phyloP scores from a whole-genome alignment of 2,329 filamentous ascomycete genomes.

The Pleurostoma richardsiae region DNA sequence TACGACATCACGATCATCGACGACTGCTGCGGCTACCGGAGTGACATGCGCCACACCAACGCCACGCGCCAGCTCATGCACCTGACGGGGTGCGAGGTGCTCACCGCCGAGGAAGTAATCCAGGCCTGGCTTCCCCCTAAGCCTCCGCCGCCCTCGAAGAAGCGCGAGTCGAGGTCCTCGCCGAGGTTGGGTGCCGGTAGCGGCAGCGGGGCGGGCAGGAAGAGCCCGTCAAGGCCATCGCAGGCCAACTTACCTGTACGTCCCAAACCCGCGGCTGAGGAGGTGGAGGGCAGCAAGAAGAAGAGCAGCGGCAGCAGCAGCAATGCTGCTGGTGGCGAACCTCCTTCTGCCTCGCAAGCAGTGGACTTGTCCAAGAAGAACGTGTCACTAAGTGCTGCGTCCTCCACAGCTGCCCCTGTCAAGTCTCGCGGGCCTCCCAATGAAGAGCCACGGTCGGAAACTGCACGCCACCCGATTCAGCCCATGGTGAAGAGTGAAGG shows the following conservation, averaged over 20 bases:
- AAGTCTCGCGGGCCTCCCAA: not conserved
- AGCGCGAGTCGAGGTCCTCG: conserved; percentile 2
- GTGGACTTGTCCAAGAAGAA: conserved; percentile 6
- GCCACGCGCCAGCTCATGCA: conserved; percentile 68
- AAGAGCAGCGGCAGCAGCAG: not conserved
- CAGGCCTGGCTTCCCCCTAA: conserved; percentile 9
- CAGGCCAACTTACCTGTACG: conserved; percentile 8
- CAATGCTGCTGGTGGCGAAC: conserved; percentile 2
- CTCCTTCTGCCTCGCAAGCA: not conserved
- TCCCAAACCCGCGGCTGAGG: conserved; percentile 6
- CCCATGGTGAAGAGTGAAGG: conserved; percentile 3
- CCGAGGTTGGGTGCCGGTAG: conserved; percentile 8
- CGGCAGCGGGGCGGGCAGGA: conserved; percentile 6
- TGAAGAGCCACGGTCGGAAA: conserved; percentile 3
- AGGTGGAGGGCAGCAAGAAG: too few species aligned
- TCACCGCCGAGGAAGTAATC: conserved; percentile 56
- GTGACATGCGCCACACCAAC: conserved; percentile 60
- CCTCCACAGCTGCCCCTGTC: conserved; percentile 4
- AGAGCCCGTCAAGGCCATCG: conserved; percentile 3
- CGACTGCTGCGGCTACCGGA: conserved; percentile 82
- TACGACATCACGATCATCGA: conserved; percentile 82
- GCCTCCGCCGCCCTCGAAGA: conserved; percentile 4
- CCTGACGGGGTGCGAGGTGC: conserved; percentile 66
- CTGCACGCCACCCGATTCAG: conserved; percentile 6
- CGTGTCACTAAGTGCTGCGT: conserved; percentile 8